A percentile compares a stretch with the other conserved stretches of the same genome.
Conservation (phyloP, 805 yeast genomes). For the Yamadazyma sp. region DNA sequence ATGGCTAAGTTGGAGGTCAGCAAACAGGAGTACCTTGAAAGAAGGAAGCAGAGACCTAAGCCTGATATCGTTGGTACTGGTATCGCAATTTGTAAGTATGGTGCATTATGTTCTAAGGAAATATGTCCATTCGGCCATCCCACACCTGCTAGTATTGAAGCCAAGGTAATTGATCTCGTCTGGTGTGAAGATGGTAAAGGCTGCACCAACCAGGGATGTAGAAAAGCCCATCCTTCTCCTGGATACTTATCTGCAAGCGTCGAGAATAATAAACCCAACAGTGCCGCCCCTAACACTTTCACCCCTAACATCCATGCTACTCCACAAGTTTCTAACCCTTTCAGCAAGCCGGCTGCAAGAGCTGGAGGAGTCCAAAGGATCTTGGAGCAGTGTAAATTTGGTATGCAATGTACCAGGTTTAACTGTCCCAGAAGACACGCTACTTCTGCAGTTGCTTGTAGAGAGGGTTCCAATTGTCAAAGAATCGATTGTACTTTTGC, state of each 20-base stretch:
- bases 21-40: constrained; percentile 50
- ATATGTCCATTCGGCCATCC: constrained; percentile 91
- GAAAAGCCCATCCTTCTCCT: constrained; percentile 83
- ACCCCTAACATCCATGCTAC: constrained; percentile 4
- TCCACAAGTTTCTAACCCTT: background rate
- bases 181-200: constrained; percentile 76
- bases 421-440: constrained; percentile 88
- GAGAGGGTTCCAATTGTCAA: constrained; percentile 76
- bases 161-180: constrained; percentile 62
- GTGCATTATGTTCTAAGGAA: constrained; percentile 70
- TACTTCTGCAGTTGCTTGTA: constrained; percentile 66
- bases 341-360: background rate
- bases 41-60: constrained; percentile 25
- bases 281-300: constrained; percentile 2
- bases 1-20: constrained; percentile 67
- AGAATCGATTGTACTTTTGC: constrained; percentile 80
- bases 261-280: constrained; percentile 12
- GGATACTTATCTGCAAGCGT: constrained; percentile 26
- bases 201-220: constrained; percentile 63
- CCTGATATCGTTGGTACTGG: constrained; percentile 40
- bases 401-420: constrained; percentile 70
- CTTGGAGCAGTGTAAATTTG: constrained; percentile 82
- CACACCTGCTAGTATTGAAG: constrained; percentile 76
- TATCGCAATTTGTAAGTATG: constrained; percentile 71
- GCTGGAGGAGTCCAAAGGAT: constrained; percentile 23